Evolutionary conservation across 1,139 yeast genomes (phyloP).

Genomic region (Yamadazyma pseudoaaseri): DNA sequence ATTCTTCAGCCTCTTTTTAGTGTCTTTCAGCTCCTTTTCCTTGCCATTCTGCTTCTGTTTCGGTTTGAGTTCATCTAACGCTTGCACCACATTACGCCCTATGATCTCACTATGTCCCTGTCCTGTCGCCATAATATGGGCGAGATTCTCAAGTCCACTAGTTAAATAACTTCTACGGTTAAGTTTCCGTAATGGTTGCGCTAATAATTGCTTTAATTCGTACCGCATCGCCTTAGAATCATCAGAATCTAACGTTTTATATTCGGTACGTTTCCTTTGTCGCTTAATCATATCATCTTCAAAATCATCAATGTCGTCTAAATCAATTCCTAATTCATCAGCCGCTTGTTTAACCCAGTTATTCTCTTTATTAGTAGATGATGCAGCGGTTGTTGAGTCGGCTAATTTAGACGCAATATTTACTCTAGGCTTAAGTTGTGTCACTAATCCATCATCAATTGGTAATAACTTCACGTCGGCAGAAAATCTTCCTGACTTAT

Average conservation of each 20-base stretch:
- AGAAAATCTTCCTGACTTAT: conserved; percentile 22
- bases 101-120: conserved; percentile 66
- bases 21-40: conserved; percentile 1
- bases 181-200: conserved; percentile 64
- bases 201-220: conserved; percentile 57
- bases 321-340: conserved; percentile 79
- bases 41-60: background rate
- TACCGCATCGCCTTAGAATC: conserved; percentile 49
- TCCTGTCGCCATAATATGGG: conserved; percentile 77
- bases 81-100: conserved; percentile 69
- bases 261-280: conserved; percentile 60
- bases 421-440: conserved; percentile 70
- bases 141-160: conserved; percentile 79
- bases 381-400: conserved; percentile 60
- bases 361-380: conserved; percentile 66
- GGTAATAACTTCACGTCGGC: conserved; percentile 70
- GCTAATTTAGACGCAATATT: conserved; percentile 70
- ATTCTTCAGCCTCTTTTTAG: too few relatives aligned
- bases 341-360: conserved; percentile 91
- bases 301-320: conserved; percentile 54
- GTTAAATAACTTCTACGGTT: conserved; percentile 76
- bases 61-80: conserved; percentile 36
- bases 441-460: conserved; percentile 70
- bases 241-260: conserved; percentile 50
- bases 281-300: conserved; percentile 69